Conservation (phyloP, 768 basidiomycete species). For the Favolaschia claudopus region DNA sequence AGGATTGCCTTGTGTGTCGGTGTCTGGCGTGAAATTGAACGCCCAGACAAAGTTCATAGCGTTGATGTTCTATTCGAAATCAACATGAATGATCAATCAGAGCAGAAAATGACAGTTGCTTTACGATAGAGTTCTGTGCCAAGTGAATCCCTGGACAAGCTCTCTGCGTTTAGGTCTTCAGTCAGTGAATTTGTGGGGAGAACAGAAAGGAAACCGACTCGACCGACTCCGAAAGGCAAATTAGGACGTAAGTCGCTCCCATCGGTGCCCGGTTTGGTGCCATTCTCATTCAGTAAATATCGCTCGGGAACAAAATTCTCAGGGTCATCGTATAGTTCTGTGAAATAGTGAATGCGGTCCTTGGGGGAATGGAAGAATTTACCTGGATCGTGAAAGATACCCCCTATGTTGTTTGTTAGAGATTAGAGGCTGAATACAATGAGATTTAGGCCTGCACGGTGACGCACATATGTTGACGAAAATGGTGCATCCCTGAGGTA, state of each 20-base stretch:
- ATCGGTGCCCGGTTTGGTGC: constrained; percentile 11
- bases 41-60: constrained; percentile 39
- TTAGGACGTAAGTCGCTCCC: constrained; percentile 11
- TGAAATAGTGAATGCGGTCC: not conserved
- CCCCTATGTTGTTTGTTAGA: too few relatives aligned
- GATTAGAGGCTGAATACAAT: too few relatives aligned
- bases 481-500: too few relatives aligned
- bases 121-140: constrained; percentile 13
- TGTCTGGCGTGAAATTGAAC: constrained; percentile 31
- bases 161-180: not conserved
- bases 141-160: constrained; percentile 11
- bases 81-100: not conserved
- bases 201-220: not conserved
- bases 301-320: constrained; percentile 18
- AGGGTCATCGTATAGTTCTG: constrained; percentile 19
- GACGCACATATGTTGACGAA: too few relatives aligned
- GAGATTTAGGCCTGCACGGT: too few relatives aligned
- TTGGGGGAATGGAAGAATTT: not conserved
- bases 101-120: not conserved
- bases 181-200: not conserved
- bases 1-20: constrained; percentile 4
- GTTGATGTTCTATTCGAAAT: constrained; percentile 24
- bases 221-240: constrained; percentile 15
- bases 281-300: constrained; percentile 10
- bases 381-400: too few relatives aligned